These are phyloP conservation scores for Alternaria longipes DNA, from an alignment of 2,329 filamentous ascomycete genomes.

Conservation along the genomic window DNA sequence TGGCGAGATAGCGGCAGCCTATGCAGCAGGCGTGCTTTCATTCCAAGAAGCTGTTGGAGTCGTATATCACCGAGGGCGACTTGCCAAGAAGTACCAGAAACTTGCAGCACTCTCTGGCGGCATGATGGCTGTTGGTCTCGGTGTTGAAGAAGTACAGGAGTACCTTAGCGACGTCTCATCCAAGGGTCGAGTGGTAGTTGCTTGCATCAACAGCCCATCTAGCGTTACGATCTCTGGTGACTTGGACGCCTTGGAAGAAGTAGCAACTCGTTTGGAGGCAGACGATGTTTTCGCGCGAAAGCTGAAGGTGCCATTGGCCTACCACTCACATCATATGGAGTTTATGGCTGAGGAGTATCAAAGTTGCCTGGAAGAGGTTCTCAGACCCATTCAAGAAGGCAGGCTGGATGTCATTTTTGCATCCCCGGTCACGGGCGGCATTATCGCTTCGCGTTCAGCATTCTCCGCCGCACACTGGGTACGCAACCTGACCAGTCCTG, in stretches of 20 bases:
- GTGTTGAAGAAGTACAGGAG: slow-evolving; percentile 3
- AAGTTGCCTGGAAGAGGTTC: slow-evolving; percentile 18
- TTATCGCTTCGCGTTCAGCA: neutral
- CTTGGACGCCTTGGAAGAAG: slow-evolving; percentile 44
- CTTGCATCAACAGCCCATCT: slow-evolving; percentile 30
- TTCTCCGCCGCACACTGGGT: slow-evolving; percentile 29
- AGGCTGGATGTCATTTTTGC: neutral
- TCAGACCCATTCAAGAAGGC: neutral
- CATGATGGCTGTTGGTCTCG: slow-evolving; percentile 34
- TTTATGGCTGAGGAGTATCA: slow-evolving; percentile 13
- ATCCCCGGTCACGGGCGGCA: slow-evolving; percentile 5
- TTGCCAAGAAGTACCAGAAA: slow-evolving; percentile 22
- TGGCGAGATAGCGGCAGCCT: slow-evolving; percentile 41
- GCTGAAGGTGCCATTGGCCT: slow-evolving; percentile 55
- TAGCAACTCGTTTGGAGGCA: slow-evolving; percentile 44
- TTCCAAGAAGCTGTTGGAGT: slow-evolving; percentile 22
- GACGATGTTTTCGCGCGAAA: slow-evolving; percentile 52
- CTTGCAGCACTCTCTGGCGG: neutral
- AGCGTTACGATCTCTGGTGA: slow-evolving; percentile 58
- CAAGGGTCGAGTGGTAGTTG: neutral
- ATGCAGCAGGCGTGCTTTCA: slow-evolving; percentile 31
- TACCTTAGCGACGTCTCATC: slow-evolving; percentile 9
- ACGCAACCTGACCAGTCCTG: slow-evolving; percentile 29
- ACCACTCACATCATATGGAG: slow-evolving; percentile 49
- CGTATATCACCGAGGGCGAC: slow-evolving; percentile 26